Conservation (phyloP, 805 yeast species). For the Teunomyces gatunensis region DNA sequence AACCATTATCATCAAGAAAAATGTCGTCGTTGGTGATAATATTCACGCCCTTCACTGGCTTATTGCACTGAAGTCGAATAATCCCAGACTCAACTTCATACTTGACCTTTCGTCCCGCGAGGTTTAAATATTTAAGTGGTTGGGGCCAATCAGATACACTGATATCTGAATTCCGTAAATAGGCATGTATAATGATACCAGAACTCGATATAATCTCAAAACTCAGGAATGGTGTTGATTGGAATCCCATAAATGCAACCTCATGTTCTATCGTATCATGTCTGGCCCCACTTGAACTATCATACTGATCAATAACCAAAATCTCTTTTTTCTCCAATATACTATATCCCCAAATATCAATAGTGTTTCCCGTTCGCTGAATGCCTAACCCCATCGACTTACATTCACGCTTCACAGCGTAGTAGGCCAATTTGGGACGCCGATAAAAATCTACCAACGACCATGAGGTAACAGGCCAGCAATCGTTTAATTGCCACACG, state of each 20-base stretch:
- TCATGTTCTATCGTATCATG: not conserved
- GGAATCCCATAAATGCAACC: not conserved
- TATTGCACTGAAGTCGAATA: constrained; percentile 22
- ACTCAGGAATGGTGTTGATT: not conserved
- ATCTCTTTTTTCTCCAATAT: constrained; percentile 11
- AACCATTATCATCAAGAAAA: constrained; percentile 42
- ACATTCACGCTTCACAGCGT: constrained; percentile 45
- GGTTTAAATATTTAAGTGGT: constrained; percentile 39
- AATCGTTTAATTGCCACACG: constrained; percentile 56
- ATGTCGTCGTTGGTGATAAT: constrained; percentile 28
- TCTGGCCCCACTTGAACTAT: constrained; percentile 27
- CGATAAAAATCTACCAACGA: constrained; percentile 41
- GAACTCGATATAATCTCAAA: not conserved
- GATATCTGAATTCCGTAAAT: constrained; percentile 10
- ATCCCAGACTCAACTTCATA: constrained; percentile 21
- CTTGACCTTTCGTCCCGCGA: constrained; percentile 25
- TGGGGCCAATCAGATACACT: constrained; percentile 51
- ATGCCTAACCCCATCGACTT: constrained; percentile 33
- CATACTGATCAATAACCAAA: constrained; percentile 26
- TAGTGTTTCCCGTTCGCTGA: constrained; percentile 22
- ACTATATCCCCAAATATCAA: constrained; percentile 6
- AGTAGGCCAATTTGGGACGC: constrained; percentile 47
- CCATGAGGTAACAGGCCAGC: constrained; percentile 56
- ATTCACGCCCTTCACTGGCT: constrained; percentile 47
- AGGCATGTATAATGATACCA: constrained; percentile 3